phyloP scores from a whole-genome alignment of 495 filamentous ascomycete species.

The Sordaria brevicollis region DNA sequence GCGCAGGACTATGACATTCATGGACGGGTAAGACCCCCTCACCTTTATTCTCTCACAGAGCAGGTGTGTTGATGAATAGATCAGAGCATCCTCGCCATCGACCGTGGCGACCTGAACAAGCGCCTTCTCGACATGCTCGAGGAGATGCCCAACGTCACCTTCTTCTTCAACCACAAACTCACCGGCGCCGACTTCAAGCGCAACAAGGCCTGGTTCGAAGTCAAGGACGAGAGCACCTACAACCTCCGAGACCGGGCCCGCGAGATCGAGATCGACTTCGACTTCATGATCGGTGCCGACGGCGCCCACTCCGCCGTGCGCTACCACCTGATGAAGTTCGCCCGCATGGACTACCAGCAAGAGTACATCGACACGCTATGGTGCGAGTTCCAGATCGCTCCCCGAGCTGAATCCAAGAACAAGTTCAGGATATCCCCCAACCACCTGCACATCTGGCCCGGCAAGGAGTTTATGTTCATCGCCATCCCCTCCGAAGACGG shows the following conservation, averaged over 20 bases:
- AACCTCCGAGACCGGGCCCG: conserved; percentile 13
- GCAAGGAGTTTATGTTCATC: conserved; percentile 91
- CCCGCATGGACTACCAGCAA: conserved; percentile 81
- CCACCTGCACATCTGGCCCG: conserved; percentile 97
- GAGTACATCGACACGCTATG: conserved; percentile 94
- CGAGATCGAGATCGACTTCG: conserved; percentile 69
- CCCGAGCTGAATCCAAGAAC: conserved; percentile 28
- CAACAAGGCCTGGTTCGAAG: conserved; percentile 82
- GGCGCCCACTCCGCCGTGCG: conserved; percentile 85
- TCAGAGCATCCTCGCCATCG: conserved; percentile 44
- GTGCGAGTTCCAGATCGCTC: conserved; percentile 85
- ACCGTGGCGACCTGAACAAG: conserved; percentile 77
- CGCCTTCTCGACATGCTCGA: conserved; percentile 77
- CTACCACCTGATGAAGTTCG: conserved; percentile 90
- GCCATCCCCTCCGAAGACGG: conserved; percentile 84
- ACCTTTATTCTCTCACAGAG: neutral
- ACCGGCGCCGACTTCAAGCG: conserved; percentile 72
- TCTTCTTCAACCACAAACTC: conserved; percentile 88
- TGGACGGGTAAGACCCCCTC: conserved; percentile 52
- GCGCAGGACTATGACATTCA: conserved; percentile 84
- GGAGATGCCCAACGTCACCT: conserved; percentile 69
- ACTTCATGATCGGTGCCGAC: conserved; percentile 91
- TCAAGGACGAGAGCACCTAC: conserved; percentile 19
- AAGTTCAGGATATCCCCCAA: conserved; percentile 75
- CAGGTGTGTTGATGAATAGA: neutral